Evolutionary conservation across 805 yeast species (phyloP), one percentile per base, ranked within the genome.

Genomic region (Brettanomyces bruxellensis): DNA sequence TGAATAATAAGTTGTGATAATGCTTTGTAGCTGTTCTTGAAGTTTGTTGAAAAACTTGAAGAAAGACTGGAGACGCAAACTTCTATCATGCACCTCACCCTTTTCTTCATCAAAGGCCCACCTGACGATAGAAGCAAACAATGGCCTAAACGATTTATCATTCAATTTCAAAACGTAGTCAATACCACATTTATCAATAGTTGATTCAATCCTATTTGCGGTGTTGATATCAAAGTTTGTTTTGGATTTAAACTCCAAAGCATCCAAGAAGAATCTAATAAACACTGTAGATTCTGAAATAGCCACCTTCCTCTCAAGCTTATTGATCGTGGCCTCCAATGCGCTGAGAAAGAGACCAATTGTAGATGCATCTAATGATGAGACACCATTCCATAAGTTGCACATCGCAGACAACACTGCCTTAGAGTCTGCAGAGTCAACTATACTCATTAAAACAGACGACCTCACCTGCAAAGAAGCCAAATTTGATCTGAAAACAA

Each of bases 141-240:
- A 70, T 18, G 99, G 99, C 60, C 97, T 79, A 74, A 93, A 93
- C 23, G 82, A 78, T 68, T 87, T 88, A 62, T 93, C 99, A 61
- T 93, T 93, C 66, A 93, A 75, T 65, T 91, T 90, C 82, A 93
- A 75, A 18, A 91, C 95, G 54, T 80, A 82, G 24, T 71, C 70
- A 52, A 91, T 78, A 22, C 86, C 90, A 60, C 89, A 78, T 36
- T 75, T 70, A 55, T 85, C 83, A 59, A 84, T 78, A 9, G 83
- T 75, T 18, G 88, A 73, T 61, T 91, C 98, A 51, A 91, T 78
- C 55, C 95, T 76, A 61, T 84, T 81, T 52, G 86, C 70, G 11
- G 95, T 82, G 59, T 86, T 86, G 52, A 68, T 73, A 57, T 82
- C 89, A 60, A 81, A 82, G 24, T 64, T 69, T 40, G 76, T 71